phyloP scores from a whole-genome alignment of 2,329 filamentous ascomycete genomes.

The Aspergillus thermomutatus region DNA sequence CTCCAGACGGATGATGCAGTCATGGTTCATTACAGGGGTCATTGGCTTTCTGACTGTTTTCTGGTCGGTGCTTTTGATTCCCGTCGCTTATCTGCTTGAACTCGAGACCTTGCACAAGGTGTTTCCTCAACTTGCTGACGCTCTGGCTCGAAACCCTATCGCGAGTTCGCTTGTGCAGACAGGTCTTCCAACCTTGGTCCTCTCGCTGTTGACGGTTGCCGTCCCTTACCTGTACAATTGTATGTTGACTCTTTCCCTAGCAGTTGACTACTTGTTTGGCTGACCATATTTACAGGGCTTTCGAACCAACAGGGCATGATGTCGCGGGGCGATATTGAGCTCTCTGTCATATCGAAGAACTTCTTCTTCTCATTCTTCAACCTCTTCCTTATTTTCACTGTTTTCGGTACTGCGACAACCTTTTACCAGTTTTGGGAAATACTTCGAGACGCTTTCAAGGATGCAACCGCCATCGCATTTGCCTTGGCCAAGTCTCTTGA shows the following conservation, averaged over 20 bases:
- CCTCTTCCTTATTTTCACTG: constrained; percentile 90
- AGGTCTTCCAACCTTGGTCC: constrained; percentile 77
- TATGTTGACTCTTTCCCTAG: constrained; percentile 33
- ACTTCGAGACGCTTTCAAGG: constrained; percentile 70
- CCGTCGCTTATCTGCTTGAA: constrained; percentile 75
- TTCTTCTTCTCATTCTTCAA: constrained; percentile 99
- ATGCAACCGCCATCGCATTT: constrained; percentile 73
- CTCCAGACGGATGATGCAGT: constrained; percentile 67
- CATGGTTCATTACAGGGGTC: constrained; percentile 79
- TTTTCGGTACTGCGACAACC: constrained; percentile 74
- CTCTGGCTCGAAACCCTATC: constrained; percentile 66
- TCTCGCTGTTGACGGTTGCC: constrained; percentile 82
- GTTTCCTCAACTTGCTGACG: constrained; percentile 65
- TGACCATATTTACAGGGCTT: constrained; percentile 50
- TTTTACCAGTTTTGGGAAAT: constrained; percentile 64
- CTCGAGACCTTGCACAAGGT: constrained; percentile 74
- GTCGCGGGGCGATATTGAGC: constrained; percentile 87
- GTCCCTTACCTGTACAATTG: constrained; percentile 95
- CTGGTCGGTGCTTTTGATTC: constrained; percentile 80
- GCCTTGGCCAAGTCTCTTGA: constrained; percentile 74
- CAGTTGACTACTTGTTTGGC: not conserved
- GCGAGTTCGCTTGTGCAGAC: constrained; percentile 77
- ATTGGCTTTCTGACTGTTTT: constrained; percentile 81
- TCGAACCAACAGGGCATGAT: constrained; percentile 92
- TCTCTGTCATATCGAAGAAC: constrained; percentile 95